Percentiles rank a stretch among this genome's conserved stretches.
Evolutionary conservation across 176 grass and related monocot species (phyloP).

Genomic region (Saccharum officinarum): DNA sequence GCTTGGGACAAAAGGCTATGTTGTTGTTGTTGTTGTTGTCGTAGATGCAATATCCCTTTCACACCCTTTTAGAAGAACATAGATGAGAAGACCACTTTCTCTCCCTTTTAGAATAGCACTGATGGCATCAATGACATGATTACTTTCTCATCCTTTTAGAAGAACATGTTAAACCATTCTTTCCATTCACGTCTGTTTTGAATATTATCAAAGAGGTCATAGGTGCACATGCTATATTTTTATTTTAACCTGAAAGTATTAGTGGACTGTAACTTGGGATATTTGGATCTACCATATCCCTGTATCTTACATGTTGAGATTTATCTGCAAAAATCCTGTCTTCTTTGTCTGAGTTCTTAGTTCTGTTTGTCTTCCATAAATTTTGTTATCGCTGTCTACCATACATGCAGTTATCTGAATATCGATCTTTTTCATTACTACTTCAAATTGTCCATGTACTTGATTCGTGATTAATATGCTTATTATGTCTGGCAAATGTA

Average conservation of each 20-base stretch:
- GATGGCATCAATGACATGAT: constrained; percentile 7
- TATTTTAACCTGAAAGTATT: background rate
- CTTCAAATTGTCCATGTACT: background rate
- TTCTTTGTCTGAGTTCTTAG: background rate
- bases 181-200: background rate
- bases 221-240: constrained; percentile 7
- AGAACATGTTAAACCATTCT: background rate
- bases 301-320: background rate
- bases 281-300: background rate
- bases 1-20: too few relatives aligned
- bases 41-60: constrained; percentile 12
- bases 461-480: constrained; percentile 12
- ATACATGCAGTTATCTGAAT: background rate
- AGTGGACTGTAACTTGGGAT: background rate
- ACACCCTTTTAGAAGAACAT: background rate
- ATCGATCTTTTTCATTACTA: background rate
- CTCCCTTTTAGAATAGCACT: background rate
- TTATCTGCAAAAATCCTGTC: background rate
- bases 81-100: constrained; percentile 3
- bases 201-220: background rate
- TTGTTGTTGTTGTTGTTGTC: too few relatives aligned
- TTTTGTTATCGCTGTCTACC: background rate
- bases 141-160: constrained; percentile 14
- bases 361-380: background rate
- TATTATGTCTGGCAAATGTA: background rate